Conservation (phyloP, 352 stramenopile genomes). For the Achlya hypogyna region DNA sequence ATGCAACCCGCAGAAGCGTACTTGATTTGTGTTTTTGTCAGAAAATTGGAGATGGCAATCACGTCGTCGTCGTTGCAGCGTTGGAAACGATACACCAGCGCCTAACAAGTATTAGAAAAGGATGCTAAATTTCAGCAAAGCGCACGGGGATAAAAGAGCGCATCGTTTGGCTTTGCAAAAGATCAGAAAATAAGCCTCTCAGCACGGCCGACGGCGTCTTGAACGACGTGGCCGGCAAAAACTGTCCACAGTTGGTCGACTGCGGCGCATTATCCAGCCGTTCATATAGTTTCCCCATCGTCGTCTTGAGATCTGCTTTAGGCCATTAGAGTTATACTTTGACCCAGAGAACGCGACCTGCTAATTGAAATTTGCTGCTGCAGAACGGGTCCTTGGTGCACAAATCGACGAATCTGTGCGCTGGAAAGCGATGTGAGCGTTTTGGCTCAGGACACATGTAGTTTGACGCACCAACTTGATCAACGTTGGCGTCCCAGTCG, state of each 20-base stretch:
- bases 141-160: slow-evolving; percentile 28
- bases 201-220: slow-evolving; percentile 18
- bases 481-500: slow-evolving; percentile 11
- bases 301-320: background rate
- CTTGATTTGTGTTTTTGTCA: background rate
- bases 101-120: background rate
- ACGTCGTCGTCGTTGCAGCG: slow-evolving; percentile 28
- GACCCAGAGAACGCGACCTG: background rate
- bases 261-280: background rate
- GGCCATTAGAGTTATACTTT: background rate
- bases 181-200: slow-evolving; percentile 21
- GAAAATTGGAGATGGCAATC: slow-evolving; percentile 3
- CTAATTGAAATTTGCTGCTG: background rate
- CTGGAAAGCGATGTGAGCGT: background rate
- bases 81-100: slow-evolving; percentile 30
- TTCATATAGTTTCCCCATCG: background rate
- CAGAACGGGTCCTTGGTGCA: background rate
- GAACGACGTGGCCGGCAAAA: background rate
- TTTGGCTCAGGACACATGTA: background rate
- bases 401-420: background rate
- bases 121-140: background rate
- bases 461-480: background rate
- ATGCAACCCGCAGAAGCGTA: background rate
- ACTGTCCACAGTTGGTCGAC: background rate
- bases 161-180: slow-evolving; percentile 19